These are phyloP conservation scores for Saccharomycopsis hybrid DNA, from an alignment of 1,139 yeast genomes.

Conservation along the genomic window DNA sequence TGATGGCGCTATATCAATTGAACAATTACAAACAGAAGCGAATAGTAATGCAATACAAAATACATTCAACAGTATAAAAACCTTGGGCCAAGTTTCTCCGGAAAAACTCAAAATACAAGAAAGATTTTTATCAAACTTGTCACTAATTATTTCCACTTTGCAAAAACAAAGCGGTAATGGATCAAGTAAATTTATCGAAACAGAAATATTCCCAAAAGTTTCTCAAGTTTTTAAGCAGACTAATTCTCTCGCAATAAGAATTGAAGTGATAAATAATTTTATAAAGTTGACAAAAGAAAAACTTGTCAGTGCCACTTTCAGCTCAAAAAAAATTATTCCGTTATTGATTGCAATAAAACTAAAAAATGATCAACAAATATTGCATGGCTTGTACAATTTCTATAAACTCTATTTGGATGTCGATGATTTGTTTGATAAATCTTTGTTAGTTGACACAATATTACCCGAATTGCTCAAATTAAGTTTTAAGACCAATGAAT, in stretches of 20 bases:
- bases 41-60: slow-evolving; percentile 19
- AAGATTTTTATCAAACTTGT: slow-evolving; percentile 14
- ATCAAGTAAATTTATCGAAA: slow-evolving; percentile 17
- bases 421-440: slow-evolving; percentile 19
- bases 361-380: slow-evolving; percentile 13
- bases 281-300: slow-evolving; percentile 11
- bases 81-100: slow-evolving; percentile 21
- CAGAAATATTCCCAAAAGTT: slow-evolving; percentile 19
- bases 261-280: slow-evolving; percentile 15
- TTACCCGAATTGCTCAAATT: slow-evolving; percentile 19
- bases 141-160: slow-evolving; percentile 13
- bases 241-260: slow-evolving; percentile 12
- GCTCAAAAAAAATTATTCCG: slow-evolving; percentile 17
- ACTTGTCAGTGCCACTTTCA: slow-evolving; percentile 4
- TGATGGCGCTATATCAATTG: slow-evolving; percentile 21
- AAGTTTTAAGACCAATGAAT: slow-evolving; percentile 14
- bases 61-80: slow-evolving; percentile 26
- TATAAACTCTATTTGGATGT: slow-evolving; percentile 14
- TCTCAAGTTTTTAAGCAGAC: slow-evolving; percentile 16
- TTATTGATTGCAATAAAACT: slow-evolving; percentile 15
- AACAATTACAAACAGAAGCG: slow-evolving; percentile 20
- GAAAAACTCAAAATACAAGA: slow-evolving; percentile 21
- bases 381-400: slow-evolving; percentile 11
- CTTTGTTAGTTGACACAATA: slow-evolving; percentile 14
- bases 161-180: slow-evolving; percentile 8